Evolutionary conservation across 495 filamentous ascomycete genomes (phyloP), one percentile per base, ranked within the genome.

Genomic region (Lichina pygmaea): DNA sequence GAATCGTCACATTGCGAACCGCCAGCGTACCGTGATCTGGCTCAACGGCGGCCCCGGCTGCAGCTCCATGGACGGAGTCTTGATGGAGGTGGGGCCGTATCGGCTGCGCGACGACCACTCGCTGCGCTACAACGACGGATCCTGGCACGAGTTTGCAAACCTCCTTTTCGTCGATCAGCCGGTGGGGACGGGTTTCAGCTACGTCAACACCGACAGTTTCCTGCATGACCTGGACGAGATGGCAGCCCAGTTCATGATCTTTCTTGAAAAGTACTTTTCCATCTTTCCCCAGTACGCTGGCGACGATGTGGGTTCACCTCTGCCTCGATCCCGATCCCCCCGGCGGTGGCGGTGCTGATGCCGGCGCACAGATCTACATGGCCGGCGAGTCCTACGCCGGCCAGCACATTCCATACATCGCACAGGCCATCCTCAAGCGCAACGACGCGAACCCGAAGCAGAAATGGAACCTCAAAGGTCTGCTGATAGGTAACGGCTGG

Each of bases 31-130:
- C 0, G 81, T 97, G 6, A 78, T 97, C 54, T 97, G 89, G 89
- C 62, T 97, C 39, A 97, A 97, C 57, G 89, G 89, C 34, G 89
- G 89, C 0, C 89, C 89, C 0, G 89, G 89, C 9, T 97, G 89
- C 58, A 93, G 84, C 58, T 93, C 84, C 11, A 85, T 92, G 72
- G 89, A 97, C 54, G 89, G 89, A 44, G 84, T 86, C 24, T 56
- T 97, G 64, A 95, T 97, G 89, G 89, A 97, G 56, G 74, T 97
- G 50, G 89, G 89, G 0, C 89, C 89, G 1, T 97, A 93, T 55
- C 68, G 89, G 46, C 57, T 97, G 37, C 78, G 81, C 53, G 73
- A 91, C 48, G 67, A 85, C 44, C 62, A 72, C 9, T 77, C 68
- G 0, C 60, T 97, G 38, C 63, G 66, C 47, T 81, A 85, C 53